These are phyloP conservation scores for Sporisorium scitamineum DNA, from an alignment of 1,284 basidiomycete genomes.

Conservation along the genomic window DNA sequence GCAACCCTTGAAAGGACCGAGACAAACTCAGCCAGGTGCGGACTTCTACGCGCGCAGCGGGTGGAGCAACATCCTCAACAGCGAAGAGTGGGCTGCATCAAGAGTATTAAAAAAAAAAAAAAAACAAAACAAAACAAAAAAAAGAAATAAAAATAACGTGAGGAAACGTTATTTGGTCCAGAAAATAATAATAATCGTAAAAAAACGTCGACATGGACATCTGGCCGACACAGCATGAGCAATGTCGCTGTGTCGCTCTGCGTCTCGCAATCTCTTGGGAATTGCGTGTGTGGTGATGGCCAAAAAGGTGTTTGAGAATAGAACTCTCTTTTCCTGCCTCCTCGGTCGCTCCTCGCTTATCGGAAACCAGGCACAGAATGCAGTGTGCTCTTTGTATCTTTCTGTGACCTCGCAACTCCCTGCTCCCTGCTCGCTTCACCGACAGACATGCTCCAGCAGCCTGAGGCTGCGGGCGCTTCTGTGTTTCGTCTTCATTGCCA, in stretches of 20 bases:
- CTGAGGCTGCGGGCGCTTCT: not conserved
- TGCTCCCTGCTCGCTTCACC: constrained; percentile 9
- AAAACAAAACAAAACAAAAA: not conserved
- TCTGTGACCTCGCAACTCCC: constrained; percentile 5
- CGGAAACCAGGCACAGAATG: constrained; percentile 15
- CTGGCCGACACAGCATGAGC: not conserved
- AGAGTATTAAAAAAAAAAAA: not conserved
- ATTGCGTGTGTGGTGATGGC: too few relatives aligned
- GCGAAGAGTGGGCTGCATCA: not conserved
- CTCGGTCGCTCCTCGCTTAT: constrained; percentile 5
- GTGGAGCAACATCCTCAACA: too few relatives aligned
- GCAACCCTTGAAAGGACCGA: too few relatives aligned
- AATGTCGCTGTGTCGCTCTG: not conserved
- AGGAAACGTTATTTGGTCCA: not conserved
- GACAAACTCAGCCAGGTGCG: too few relatives aligned
- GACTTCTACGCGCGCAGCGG: too few relatives aligned
- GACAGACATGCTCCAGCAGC: not conserved
- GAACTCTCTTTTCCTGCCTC: constrained; percentile 33
- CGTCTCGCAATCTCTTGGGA: not conserved
- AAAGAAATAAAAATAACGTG: not conserved
- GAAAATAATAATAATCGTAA: not conserved
- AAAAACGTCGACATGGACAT: not conserved
- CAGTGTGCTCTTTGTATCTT: not conserved
- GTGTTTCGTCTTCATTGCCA: not conserved
- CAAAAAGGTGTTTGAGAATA: too few relatives aligned